These are phyloP conservation scores for Alternaria burnsii DNA, from an alignment of 2,329 filamentous ascomycete genomes.

Conservation along the genomic window DNA sequence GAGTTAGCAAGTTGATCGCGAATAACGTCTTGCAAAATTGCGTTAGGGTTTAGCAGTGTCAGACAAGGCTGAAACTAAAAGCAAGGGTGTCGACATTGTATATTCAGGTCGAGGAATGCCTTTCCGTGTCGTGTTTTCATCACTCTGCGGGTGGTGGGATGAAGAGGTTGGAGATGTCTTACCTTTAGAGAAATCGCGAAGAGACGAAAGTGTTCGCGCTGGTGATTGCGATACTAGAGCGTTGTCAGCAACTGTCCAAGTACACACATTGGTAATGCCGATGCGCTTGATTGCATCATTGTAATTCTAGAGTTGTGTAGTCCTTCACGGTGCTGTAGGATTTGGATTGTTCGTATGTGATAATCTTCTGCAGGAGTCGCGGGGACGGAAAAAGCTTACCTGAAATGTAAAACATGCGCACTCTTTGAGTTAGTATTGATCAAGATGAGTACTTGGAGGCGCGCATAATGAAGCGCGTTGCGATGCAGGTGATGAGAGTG, in stretches of 20 bases:
- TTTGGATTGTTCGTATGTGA: constrained; percentile 63
- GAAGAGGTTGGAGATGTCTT: constrained; percentile 26
- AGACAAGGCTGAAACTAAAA: constrained; percentile 76
- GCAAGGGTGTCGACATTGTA: constrained; percentile 69
- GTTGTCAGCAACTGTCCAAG: constrained; percentile 28
- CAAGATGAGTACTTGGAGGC: constrained; percentile 11
- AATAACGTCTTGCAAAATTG: constrained; percentile 20
- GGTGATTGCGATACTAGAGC: constrained; percentile 13
- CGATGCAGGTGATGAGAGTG: constrained; percentile 20
- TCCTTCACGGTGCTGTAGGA: constrained; percentile 65
- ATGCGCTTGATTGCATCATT: constrained; percentile 56
- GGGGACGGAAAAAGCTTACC: constrained; percentile 27
- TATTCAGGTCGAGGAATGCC: constrained; percentile 75
- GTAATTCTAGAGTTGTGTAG: constrained; percentile 64
- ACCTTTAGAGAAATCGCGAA: constrained; percentile 52
- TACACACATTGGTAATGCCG: neutral
- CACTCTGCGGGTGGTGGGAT: constrained; percentile 54
- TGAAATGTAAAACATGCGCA: constrained; percentile 4
- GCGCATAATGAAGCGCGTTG: constrained; percentile 27
- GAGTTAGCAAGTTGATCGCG: constrained; percentile 37
- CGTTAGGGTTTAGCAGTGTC: constrained; percentile 51
- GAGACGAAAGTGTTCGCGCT: neutral
- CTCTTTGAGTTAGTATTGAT: constrained; percentile 24
- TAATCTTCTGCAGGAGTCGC: constrained; percentile 54
- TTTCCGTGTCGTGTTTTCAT: constrained; percentile 71